Conservation (phyloP, 108 stramenopile species). For the Aureococcus anophagefferens region DNA sequence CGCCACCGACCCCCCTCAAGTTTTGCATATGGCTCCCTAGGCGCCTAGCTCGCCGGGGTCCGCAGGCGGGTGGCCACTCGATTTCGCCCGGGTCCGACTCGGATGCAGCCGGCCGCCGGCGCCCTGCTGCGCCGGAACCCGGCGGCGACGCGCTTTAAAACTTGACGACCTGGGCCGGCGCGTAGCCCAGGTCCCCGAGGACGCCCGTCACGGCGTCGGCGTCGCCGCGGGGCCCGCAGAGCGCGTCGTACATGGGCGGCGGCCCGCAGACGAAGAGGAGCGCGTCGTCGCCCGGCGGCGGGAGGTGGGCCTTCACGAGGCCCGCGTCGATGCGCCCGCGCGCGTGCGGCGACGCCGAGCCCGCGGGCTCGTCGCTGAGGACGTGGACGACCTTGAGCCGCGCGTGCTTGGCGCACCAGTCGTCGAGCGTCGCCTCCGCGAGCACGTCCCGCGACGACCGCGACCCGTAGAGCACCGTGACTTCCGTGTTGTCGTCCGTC, state of each 20-base stretch:
- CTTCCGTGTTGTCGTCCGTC: conserved; percentile 53
- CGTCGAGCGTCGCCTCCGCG: conserved; percentile 60
- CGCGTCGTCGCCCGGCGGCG: conserved; percentile 48
- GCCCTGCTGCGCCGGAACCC: no score
- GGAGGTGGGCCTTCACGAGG: conserved; percentile 53
- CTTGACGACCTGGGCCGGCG: conserved; percentile 74
- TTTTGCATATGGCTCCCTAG: no score
- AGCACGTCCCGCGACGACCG: conserved; percentile 61
- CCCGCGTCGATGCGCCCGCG: conserved; percentile 63
- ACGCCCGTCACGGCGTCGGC: conserved; percentile 53
- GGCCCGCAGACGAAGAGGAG: conserved; percentile 90
- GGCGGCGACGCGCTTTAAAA: no score
- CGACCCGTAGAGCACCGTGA: conserved; percentile 43
- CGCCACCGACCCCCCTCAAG: no score
- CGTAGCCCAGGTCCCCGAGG: conserved; percentile 72
- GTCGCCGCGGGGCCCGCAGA: conserved; percentile 72
- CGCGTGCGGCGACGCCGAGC: conserved; percentile 47
- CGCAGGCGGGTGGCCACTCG: no score
- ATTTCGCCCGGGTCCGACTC: no score
- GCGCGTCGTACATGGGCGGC: conserved; percentile 71
- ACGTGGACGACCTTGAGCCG: conserved; percentile 9
- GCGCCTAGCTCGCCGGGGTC: no score
- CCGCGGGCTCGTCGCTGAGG: conserved; percentile 56
- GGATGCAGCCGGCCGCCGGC: no score
- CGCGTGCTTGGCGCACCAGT: conserved; percentile 39